Evolutionary conservation across 2,329 filamentous ascomycete genomes (phyloP).

Genomic region (Verticillium alfalfae): DNA sequence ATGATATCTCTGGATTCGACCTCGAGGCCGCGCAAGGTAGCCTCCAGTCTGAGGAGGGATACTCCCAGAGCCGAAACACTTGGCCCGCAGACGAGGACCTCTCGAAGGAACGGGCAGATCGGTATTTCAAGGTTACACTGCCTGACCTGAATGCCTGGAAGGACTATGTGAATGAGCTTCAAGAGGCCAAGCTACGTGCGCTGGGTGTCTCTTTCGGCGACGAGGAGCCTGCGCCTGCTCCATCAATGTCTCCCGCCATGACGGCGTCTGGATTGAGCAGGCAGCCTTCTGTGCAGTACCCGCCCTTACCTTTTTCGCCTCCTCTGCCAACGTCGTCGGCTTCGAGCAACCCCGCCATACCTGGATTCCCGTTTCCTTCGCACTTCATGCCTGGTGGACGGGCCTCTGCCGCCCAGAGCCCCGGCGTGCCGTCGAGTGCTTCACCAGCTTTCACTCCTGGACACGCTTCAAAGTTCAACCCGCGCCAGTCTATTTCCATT

Average conservation of each 20-base stretch:
- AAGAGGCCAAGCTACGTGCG: constrained; percentile 88
- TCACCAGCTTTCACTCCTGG: constrained; percentile 68
- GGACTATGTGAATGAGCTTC: constrained; percentile 73
- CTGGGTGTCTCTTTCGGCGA: constrained; percentile 79
- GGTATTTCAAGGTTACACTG: constrained; percentile 57
- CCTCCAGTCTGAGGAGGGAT: constrained; percentile 26
- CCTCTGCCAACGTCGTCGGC: constrained; percentile 75
- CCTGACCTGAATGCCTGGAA: constrained; percentile 68
- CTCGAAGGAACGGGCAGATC: constrained; percentile 44
- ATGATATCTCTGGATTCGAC: constrained; percentile 64
- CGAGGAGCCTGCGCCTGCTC: constrained; percentile 58
- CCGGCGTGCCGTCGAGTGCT: constrained; percentile 57
- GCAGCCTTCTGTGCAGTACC: constrained; percentile 68
- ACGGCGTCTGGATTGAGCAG: constrained; percentile 51
- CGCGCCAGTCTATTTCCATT: constrained; percentile 67
- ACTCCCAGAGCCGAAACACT: constrained; percentile 59
- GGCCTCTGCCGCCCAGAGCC: constrained; percentile 53
- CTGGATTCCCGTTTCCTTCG: constrained; percentile 50
- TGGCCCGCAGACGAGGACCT: constrained; percentile 63
- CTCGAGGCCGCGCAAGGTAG: constrained; percentile 30
- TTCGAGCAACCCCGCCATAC: constrained; percentile 58
- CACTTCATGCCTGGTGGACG: constrained; percentile 57
- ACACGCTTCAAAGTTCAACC: constrained; percentile 55
- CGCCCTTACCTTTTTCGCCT: constrained; percentile 75
- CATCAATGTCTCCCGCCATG: constrained; percentile 61